phyloP scores from a whole-genome alignment of 441 rosid species.

The Biscutella auriculata region DNA sequence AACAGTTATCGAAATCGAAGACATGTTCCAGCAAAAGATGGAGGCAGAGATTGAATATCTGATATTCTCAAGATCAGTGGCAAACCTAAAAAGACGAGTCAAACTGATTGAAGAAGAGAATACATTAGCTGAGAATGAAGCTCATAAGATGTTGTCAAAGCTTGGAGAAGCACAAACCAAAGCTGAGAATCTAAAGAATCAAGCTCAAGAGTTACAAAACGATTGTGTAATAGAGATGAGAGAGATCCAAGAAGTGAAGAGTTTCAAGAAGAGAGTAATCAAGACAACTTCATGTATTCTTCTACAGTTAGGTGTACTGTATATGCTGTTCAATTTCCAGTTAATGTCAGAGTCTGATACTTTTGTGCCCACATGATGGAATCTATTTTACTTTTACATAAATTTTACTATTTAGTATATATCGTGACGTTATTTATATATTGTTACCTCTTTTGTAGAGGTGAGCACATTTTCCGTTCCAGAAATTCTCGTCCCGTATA shows the following conservation, averaged over 20 bases:
- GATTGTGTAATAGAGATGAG: slow-evolving; percentile 26
- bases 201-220: slow-evolving; percentile 39
- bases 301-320: slow-evolving; percentile 44
- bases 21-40: slow-evolving; percentile 55
- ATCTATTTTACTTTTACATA: slow-evolving; percentile 11
- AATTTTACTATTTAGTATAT: neutral
- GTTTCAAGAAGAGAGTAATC: slow-evolving; percentile 32
- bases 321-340: slow-evolving; percentile 28
- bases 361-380: slow-evolving; percentile 44
- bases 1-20: slow-evolving; percentile 44
- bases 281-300: slow-evolving; percentile 38
- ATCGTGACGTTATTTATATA: neutral
- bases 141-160: slow-evolving; percentile 24
- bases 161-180: slow-evolving; percentile 37
- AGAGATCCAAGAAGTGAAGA: slow-evolving; percentile 35
- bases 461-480: too few relatives aligned
- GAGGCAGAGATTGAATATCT: slow-evolving; percentile 64
- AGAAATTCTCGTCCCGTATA: too few relatives aligned
- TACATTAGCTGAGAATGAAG: slow-evolving; percentile 33
- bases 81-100: slow-evolving; percentile 25
- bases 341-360: slow-evolving; percentile 26
- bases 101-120: slow-evolving; percentile 34
- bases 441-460: too few relatives aligned
- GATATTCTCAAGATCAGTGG: slow-evolving; percentile 29
- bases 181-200: slow-evolving; percentile 34